Conservation (phyloP, 2,329 filamentous ascomycete genomes). For the Microdochium trichocladiopsis region DNA sequence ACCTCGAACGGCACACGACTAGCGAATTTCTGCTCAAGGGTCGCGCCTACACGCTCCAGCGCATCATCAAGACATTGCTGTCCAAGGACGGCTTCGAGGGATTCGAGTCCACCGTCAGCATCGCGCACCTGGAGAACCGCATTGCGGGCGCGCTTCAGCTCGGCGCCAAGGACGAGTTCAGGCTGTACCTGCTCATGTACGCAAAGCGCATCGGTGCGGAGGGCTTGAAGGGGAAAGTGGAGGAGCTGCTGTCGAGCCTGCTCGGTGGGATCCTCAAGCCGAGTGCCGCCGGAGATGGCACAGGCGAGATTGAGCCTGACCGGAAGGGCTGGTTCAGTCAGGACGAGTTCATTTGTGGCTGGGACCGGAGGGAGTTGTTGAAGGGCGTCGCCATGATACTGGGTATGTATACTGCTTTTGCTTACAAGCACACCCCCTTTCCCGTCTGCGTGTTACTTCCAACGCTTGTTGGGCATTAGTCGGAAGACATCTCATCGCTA, state of each 20-base stretch:
- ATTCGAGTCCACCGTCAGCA: constrained; percentile 84
- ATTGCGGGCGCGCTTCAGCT: constrained; percentile 83
- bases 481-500: constrained; percentile 16
- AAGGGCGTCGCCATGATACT: constrained; percentile 90
- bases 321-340: constrained; percentile 57
- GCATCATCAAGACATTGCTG: constrained; percentile 82
- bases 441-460: too few relatives aligned
- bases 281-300: constrained; percentile 33
- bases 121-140: constrained; percentile 91
- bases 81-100: constrained; percentile 86
- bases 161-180: constrained; percentile 84
- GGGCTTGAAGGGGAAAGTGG: constrained; percentile 78
- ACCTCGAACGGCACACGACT: constrained; percentile 89
- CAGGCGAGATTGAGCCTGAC: constrained; percentile 20
- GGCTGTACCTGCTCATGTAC: constrained; percentile 95
- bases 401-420: constrained; percentile 49
- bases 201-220: constrained; percentile 92
- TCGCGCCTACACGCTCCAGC: constrained; percentile 82
- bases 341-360: constrained; percentile 75
- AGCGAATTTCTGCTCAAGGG: constrained; percentile 88
- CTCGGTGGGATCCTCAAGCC: constrained; percentile 65
- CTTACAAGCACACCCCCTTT: too few relatives aligned
- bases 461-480: too few relatives aligned
- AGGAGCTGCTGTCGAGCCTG: constrained; percentile 79
- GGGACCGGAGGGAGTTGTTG: constrained; percentile 79